Conservation (phyloP, 176 grass and related monocot genomes). For the Triticum timopheevii region DNA sequence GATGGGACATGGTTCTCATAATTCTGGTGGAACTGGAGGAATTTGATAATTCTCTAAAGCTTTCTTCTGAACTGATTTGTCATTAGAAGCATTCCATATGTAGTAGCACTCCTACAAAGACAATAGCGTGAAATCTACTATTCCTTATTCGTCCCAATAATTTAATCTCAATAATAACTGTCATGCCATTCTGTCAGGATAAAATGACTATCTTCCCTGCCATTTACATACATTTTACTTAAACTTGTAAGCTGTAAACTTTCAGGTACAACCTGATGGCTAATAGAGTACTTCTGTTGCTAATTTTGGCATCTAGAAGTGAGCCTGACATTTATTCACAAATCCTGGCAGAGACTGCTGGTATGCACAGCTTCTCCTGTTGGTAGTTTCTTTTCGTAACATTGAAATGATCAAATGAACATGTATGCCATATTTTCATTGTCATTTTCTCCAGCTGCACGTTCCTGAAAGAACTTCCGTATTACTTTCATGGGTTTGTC, state of each 20-base stretch:
- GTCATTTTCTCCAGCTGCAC: neutral
- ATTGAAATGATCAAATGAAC: neutral
- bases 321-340: conserved; percentile 72
- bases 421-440: neutral
- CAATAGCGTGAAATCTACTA: neutral
- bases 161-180: conserved; percentile 22
- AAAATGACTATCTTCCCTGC: neutral
- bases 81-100: neutral
- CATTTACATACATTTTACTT: neutral
- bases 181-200: neutral
- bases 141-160: conserved; percentile 7
- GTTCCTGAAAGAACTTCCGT: conserved; percentile 17
- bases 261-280: conserved; percentile 98
- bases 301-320: conserved; percentile 83
- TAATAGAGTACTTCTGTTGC: conserved; percentile 88
- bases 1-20: neutral
- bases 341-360: conserved; percentile 71
- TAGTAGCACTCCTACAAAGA: neutral
- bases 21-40: neutral
- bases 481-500: conserved; percentile 2
- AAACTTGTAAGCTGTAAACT: conserved; percentile 6
- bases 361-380: conserved; percentile 42
- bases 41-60: neutral
- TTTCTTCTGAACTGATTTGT: conserved; percentile 10
- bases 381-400: conserved; percentile 6